Evolutionary conservation across 176 grass and related monocot genomes (phyloP).

Genomic region (Zoysia japonica): DNA sequence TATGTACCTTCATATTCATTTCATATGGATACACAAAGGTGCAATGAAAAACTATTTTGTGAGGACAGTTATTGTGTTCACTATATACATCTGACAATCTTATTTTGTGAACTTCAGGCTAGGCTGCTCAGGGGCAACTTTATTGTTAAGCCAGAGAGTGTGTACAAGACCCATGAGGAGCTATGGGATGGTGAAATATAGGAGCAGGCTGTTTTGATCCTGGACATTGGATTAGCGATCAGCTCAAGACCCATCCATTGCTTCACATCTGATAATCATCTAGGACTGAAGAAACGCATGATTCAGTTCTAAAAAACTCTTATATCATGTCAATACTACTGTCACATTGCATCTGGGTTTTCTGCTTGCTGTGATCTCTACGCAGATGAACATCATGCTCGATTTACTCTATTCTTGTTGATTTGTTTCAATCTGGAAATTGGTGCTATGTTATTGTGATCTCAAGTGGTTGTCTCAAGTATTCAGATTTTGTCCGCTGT

Average conservation of each 20-base stretch:
- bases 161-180: constrained; percentile 66
- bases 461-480: too few species aligned
- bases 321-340: not conserved
- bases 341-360: not conserved
- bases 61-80: too few species aligned
- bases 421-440: too few species aligned
- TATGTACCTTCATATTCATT: not conserved
- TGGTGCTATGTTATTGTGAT: too few species aligned
- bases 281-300: not conserved
- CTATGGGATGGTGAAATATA: constrained; percentile 68
- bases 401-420: too few species aligned
- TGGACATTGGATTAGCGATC: too few species aligned
- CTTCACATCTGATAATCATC: too few species aligned
- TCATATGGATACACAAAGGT: not conserved
- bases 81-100: not conserved
- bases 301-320: not conserved
- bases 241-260: too few species aligned
- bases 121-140: constrained; percentile 60
- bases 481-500: too few species aligned
- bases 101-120: constrained; percentile 43
- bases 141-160: constrained; percentile 38
- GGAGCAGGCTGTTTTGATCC: not conserved
- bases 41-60: not conserved
- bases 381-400: too few species aligned
- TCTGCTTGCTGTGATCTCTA: not conserved